Conservation (phyloP, 2,329 filamentous ascomycete species). For the Torrubiellomyces zombiae region DNA sequence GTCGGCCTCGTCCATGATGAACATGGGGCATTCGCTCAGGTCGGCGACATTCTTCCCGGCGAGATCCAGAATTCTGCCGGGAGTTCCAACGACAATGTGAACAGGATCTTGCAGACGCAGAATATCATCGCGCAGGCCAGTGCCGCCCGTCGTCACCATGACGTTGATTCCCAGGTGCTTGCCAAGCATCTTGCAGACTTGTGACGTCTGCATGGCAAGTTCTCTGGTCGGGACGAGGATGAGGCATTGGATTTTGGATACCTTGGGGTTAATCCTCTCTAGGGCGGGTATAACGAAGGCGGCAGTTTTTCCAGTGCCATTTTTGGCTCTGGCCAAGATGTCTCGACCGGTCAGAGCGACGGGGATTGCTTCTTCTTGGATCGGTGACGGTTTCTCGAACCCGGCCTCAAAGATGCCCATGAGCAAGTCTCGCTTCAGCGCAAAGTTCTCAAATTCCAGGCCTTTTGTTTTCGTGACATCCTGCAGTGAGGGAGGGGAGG, state of each 20-base stretch:
- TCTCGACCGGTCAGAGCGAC: conserved; percentile 91
- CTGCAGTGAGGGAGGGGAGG: conserved; percentile 24
- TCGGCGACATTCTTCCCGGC: conserved; percentile 95
- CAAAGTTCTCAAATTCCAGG: conserved; percentile 93
- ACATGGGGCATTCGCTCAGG: conserved; percentile 88
- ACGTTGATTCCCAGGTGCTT: conserved; percentile 96
- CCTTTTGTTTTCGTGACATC: conserved; percentile 98
- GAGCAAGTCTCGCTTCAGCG: conserved; percentile 82
- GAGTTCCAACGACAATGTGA: conserved; percentile 94
- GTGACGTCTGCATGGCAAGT: conserved; percentile 92
- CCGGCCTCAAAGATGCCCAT: conserved; percentile 99
- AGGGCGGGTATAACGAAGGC: conserved; percentile 94
- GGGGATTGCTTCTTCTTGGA: conserved; percentile 97
- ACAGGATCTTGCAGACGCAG: conserved; percentile 86
- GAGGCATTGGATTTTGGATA: conserved; percentile 87
- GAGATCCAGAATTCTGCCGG: conserved; percentile 87
- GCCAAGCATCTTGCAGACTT: conserved; percentile 96
- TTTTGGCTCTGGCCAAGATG: conserved; percentile 91
- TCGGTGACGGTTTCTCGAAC: conserved; percentile 96
- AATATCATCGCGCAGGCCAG: conserved; percentile 89
- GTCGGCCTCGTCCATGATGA: conserved; percentile 99
- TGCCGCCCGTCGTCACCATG: conserved; percentile 98
- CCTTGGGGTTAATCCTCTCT: conserved; percentile 92
- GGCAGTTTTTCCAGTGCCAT: conserved; percentile 95
- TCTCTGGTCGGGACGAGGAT: conserved; percentile 95